phyloP scores from a whole-genome alignment of 441 rosid genomes.

The Populus hybrid region DNA sequence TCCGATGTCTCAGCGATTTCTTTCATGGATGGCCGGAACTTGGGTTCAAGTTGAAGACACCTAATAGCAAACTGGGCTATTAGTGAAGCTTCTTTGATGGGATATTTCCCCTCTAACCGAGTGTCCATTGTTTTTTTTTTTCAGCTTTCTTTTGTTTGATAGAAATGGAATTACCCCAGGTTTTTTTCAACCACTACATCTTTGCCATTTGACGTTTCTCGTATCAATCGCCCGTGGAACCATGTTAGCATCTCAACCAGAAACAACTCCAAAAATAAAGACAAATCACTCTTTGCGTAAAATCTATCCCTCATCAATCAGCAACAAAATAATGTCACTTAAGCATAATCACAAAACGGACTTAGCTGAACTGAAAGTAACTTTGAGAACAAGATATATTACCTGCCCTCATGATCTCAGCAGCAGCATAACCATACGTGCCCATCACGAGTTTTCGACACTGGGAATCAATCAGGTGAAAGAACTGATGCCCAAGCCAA shows the following conservation, averaged over 20 bases:
- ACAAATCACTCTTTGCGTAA: constrained; percentile 15
- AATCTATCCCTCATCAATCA: constrained; percentile 48
- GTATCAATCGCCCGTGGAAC: constrained; percentile 42
- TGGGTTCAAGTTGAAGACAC: constrained; percentile 54
- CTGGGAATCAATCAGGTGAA: constrained; percentile 40
- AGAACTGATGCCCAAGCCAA: constrained; percentile 66
- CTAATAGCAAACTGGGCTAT: constrained; percentile 40
- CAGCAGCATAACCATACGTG: constrained; percentile 61
- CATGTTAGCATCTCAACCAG: constrained; percentile 65
- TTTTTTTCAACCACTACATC: constrained; percentile 43
- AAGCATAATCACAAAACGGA: too few species aligned
- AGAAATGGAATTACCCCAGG: constrained; percentile 46
- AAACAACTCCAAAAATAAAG: constrained; percentile 61
- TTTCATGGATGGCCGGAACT: constrained; percentile 54
- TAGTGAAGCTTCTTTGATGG: constrained; percentile 35
- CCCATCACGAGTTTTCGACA: constrained; percentile 53
- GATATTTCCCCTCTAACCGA: constrained; percentile 42
- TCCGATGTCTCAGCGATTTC: constrained; percentile 38
- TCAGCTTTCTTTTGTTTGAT: constrained; percentile 38
- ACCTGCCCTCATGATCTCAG: constrained; percentile 65
- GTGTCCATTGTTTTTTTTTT: constrained; percentile 55
- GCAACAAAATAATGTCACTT: background rate
- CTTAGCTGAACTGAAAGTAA: too few species aligned
- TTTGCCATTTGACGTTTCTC: constrained; percentile 35
- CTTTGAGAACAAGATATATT: background rate